phyloP scores from a whole-genome alignment of 2,329 filamentous ascomycete genomes.

The Diplodia mutila region DNA sequence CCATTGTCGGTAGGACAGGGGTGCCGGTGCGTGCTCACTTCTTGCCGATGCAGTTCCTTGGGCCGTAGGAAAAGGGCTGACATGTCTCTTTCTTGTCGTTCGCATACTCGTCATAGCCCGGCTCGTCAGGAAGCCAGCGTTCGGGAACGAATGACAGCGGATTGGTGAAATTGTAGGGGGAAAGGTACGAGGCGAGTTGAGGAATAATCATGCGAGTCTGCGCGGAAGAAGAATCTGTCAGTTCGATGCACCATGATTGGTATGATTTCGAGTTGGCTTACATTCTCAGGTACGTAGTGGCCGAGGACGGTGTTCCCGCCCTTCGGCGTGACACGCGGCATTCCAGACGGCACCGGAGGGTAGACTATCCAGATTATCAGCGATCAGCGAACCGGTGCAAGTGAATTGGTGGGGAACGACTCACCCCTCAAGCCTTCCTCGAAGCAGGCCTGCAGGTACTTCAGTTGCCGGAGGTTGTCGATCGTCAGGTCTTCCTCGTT shows the following conservation, averaged over 20 bases:
- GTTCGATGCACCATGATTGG: background rate
- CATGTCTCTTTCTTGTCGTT: background rate
- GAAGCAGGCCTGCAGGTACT: conserved; percentile 45
- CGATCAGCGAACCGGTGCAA: background rate
- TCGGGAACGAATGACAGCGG: conserved; percentile 46
- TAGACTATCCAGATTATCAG: conserved; percentile 34
- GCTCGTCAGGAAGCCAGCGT: conserved; percentile 41
- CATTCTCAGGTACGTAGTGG: conserved; percentile 39
- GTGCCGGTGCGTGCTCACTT: background rate
- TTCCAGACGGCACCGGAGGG: conserved; percentile 43
- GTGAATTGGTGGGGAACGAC: background rate
- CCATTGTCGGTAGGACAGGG: too few species aligned
- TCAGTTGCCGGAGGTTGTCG: conserved; percentile 35
- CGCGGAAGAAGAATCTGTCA: background rate
- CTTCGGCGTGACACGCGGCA: conserved; percentile 40
- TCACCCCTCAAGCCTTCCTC: conserved; percentile 44
- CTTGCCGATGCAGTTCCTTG: background rate
- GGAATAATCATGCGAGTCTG: conserved; percentile 17
- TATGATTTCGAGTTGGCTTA: conserved; percentile 23
- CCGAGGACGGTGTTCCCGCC: conserved; percentile 45
- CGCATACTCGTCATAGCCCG: background rate
- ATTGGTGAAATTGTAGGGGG: conserved; percentile 39
- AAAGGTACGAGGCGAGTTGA: conserved; percentile 25
- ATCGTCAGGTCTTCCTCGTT: conserved; percentile 42
- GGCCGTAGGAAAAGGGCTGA: background rate